Percentiles rank a stretch among this genome's conserved stretches.
phyloP scores from a whole-genome alignment of 1,284 basidiomycete genomes.

The Tetrapyrgos nigripes region DNA sequence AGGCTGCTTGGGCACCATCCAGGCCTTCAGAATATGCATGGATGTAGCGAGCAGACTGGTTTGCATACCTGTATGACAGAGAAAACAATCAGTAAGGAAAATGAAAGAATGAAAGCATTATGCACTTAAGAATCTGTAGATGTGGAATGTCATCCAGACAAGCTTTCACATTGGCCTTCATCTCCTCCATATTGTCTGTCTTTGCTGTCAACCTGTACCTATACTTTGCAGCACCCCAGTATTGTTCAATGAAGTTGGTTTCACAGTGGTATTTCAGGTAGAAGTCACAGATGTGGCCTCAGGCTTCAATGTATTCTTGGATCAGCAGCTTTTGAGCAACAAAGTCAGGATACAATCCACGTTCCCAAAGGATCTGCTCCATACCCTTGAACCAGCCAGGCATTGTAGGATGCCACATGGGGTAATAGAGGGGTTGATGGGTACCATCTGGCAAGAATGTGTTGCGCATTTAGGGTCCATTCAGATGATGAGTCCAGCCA shows the following conservation, averaged over 20 bases:
- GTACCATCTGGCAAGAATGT: slow-evolving; percentile 23
- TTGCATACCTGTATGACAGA: slow-evolving; percentile 3
- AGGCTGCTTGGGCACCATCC: background rate
- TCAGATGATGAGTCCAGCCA: slow-evolving; percentile 28
- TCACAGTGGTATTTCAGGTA: slow-evolving; percentile 35
- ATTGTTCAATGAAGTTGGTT: slow-evolving; percentile 35
- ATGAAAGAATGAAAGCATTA: background rate
- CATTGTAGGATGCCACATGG: slow-evolving; percentile 33
- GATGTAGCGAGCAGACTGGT: slow-evolving; percentile 2
- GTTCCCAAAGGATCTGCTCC: slow-evolving; percentile 35
- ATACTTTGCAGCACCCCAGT: slow-evolving; percentile 32
- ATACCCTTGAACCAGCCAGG: slow-evolving; percentile 43
- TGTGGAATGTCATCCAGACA: slow-evolving; percentile 23
- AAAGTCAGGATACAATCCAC: slow-evolving; percentile 40
- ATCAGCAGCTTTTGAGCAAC: slow-evolving; percentile 18
- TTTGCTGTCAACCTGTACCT: slow-evolving; percentile 20
- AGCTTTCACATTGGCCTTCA: slow-evolving; percentile 23
- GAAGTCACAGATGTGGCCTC: slow-evolving; percentile 25
- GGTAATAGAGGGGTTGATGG: slow-evolving; percentile 34
- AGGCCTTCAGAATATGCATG: slow-evolving; percentile 1
- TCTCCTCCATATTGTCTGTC: slow-evolving; percentile 21
- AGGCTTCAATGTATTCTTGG: slow-evolving; percentile 19
- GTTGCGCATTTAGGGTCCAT: slow-evolving; percentile 29
- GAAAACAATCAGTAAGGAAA: background rate
- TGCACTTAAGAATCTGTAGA: slow-evolving; percentile 20